Percentiles rank a stretch among this genome's conserved stretches.
These are phyloP conservation scores for Carpinus fangiana DNA, from an alignment of 306 rosid species.

Conservation along the genomic window DNA sequence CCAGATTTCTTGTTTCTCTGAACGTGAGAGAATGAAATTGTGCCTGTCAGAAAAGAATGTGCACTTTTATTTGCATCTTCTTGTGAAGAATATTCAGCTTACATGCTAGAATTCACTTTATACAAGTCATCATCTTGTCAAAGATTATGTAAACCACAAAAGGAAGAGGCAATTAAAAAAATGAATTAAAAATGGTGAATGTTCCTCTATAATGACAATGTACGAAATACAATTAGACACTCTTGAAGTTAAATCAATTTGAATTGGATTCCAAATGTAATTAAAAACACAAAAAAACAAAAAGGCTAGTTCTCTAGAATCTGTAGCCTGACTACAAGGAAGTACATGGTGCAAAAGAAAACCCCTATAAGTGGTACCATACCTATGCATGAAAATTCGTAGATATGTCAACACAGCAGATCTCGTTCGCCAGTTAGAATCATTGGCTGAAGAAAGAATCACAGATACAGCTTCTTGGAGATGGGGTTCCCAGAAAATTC, in stretches of 20 bases:
- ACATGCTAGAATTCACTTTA: not conserved
- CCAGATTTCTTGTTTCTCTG: conserved; percentile 80
- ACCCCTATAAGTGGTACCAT: conserved; percentile 22
- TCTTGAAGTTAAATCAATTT: not conserved
- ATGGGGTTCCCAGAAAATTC: conserved; percentile 81
- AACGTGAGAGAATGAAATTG: conserved; percentile 72
- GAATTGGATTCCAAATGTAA: not conserved
- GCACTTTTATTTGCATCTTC: conserved; percentile 20
- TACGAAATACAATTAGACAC: not conserved
- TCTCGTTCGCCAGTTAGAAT: conserved; percentile 92
- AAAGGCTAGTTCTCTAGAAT: conserved; percentile 20
- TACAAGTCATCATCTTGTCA: conserved; percentile 4
- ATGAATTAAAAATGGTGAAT: not conserved
- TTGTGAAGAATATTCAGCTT: conserved; percentile 6
- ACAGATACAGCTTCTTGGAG: conserved; percentile 75
- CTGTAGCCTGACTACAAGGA: conserved; percentile 10
- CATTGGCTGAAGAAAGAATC: conserved; percentile 82
- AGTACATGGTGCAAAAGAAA: conserved; percentile 25
- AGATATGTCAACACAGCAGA: conserved; percentile 87
- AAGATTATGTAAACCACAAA: not conserved
- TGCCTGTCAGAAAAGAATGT: conserved; percentile 64
- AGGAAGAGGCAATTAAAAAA: not conserved
- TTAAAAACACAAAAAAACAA: not conserved
- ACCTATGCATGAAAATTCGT: conserved; percentile 97
- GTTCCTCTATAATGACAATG: not conserved